Evolutionary conservation across 768 basidiomycete genomes (phyloP).

Genomic region (Galerina marginata): DNA sequence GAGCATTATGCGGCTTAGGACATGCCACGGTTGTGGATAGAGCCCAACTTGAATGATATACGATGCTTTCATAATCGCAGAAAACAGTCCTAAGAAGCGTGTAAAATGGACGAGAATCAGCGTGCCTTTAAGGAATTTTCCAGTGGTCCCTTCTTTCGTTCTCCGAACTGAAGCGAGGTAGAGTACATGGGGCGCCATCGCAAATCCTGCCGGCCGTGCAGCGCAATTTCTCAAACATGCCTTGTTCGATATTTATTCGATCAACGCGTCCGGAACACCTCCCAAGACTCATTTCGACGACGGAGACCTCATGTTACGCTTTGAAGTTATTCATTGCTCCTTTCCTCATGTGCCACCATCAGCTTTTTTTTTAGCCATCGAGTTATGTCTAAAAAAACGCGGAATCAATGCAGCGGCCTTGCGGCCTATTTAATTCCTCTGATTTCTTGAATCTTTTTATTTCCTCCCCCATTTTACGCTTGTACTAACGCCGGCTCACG

Average conservation of each 20-base stretch:
- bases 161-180: too few species aligned
- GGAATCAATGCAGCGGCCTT: conserved; percentile 15
- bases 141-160: too few species aligned
- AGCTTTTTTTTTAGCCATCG: not conserved
- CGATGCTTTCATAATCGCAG: too few species aligned
- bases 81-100: too few species aligned
- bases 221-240: not conserved
- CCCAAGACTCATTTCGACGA: not conserved
- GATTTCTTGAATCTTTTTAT: not conserved
- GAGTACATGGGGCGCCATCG: too few species aligned
- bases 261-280: not conserved
- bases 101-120: too few species aligned
- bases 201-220: not conserved
- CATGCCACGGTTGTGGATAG: too few species aligned
- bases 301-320: not conserved
- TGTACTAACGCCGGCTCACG: not conserved
- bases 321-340: not conserved
- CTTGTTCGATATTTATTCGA: not conserved
- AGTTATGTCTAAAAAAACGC: conserved; percentile 2
- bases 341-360: not conserved
- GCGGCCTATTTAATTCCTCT: conserved; percentile 6
- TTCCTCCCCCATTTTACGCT: not conserved
- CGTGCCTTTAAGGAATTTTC: too few species aligned
- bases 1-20: too few species aligned
- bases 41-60: too few species aligned